Evolutionary conservation across 2,329 filamentous ascomycete species (phyloP).

Genomic region (Nemania abortiva): DNA sequence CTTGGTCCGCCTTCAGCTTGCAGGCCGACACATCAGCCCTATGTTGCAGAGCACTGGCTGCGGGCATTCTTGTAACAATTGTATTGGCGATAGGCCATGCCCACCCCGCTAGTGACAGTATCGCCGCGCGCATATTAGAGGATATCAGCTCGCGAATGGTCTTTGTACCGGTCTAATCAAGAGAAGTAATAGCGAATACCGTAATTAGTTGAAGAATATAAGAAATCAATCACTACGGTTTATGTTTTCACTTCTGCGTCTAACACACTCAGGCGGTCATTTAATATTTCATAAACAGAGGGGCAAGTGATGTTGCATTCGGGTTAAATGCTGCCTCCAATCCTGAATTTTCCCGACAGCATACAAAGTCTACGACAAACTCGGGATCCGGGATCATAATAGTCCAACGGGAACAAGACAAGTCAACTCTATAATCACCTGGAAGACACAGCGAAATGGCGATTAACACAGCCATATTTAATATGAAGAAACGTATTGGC

Average conservation of each 20-base stretch:
- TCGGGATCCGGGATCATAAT: not conserved
- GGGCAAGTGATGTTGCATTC: not conserved
- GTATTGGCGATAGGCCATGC: constrained; percentile 3
- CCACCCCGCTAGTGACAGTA: not conserved
- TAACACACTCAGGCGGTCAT: not conserved
- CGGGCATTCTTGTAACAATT: not conserved
- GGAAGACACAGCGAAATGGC: too few species aligned
- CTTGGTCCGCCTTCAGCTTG: constrained; percentile 45
- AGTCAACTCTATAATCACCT: too few species aligned
- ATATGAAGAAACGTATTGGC: too few species aligned
- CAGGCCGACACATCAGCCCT: constrained; percentile 42
- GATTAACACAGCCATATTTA: too few species aligned
- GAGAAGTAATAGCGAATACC: not conserved
- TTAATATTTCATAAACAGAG: not conserved
- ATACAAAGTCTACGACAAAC: not conserved
- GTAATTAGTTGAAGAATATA: not conserved
- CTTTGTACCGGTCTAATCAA: not conserved
- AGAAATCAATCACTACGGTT: not conserved
- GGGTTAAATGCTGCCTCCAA: not conserved
- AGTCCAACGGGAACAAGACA: not conserved
- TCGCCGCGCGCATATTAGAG: not conserved
- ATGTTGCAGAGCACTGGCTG: not conserved
- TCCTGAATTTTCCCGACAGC: not conserved
- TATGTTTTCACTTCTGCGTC: not conserved
- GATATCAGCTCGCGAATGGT: not conserved